phyloP scores from a whole-genome alignment of 2,329 filamentous ascomycete species.

The Pseudocercospora fuligena region DNA sequence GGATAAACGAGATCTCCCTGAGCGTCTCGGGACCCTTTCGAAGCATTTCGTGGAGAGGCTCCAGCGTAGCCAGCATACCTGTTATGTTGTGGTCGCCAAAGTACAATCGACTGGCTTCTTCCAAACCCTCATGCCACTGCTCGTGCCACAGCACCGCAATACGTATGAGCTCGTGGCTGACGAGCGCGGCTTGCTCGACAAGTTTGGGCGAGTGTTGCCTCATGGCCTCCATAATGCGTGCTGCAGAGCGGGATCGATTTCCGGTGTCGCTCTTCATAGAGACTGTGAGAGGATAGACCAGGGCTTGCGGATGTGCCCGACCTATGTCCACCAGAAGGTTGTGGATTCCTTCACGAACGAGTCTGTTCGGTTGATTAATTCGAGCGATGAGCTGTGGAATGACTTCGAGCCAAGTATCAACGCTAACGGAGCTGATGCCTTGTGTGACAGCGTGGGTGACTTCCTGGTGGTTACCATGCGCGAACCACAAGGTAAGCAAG shows the following conservation, averaged over 20 bases:
- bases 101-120: conserved; percentile 94
- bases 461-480: conserved; percentile 84
- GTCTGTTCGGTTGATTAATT: conserved; percentile 92
- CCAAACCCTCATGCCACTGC: conserved; percentile 96
- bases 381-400: conserved; percentile 96
- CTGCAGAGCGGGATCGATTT: conserved; percentile 83
- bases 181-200: conserved; percentile 91
- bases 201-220: conserved; percentile 89
- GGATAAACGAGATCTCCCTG: conserved; percentile 94
- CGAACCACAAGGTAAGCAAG: conserved; percentile 93
- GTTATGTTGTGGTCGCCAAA: conserved; percentile 98
- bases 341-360: conserved; percentile 89
- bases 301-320: conserved; percentile 88
- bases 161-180: conserved; percentile 94
- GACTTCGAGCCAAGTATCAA: conserved; percentile 98
- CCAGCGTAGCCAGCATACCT: conserved; percentile 91
- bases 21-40: conserved; percentile 91
- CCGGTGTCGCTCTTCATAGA: conserved; percentile 95
- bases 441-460: conserved; percentile 89
- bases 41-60: conserved; percentile 87
- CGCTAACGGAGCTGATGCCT: conserved; percentile 87
- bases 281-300: conserved; percentile 96
- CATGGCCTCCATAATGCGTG: conserved; percentile 97
- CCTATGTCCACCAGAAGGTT: conserved; percentile 91
- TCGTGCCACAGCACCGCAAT: conserved; percentile 99